Evolutionary conservation across 257 asterid species (phyloP), one percentile per base, ranked within the genome.

Genomic region (Cordia subcordata): DNA sequence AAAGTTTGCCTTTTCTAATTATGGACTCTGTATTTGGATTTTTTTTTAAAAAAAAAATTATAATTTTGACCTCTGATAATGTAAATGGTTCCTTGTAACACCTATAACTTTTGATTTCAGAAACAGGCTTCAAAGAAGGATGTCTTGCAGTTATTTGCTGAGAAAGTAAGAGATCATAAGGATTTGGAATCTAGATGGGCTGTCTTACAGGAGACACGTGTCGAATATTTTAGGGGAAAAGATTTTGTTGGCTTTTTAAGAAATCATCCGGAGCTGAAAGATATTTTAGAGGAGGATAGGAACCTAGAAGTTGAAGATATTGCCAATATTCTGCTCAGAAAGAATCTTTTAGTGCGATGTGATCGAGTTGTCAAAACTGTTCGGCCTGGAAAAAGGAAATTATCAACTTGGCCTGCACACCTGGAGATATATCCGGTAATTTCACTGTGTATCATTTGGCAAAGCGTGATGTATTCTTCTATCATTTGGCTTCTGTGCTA

Each of bases 391-490:
- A 88, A 86, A 87, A 88, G 68, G 66, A 92, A 92, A 56, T 71
- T 92, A 70, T 92, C 99, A 20, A 92, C 96, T 19, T 92, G 96
- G 96, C 99, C 99, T 49, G 99, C 99, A 1, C 97, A 92, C 75
- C 72, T 92, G 66, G 96, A 88, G 86, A 84, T 92, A 67, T 92
- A 67, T 66, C 69, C 81, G 40, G 99, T 92, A 76, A 82, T 96
- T 77, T 69, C 16, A 60, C 15, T 8, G 4, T 14, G 15, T 11
- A 42, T 42, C 12, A 42, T 42, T 27, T 27, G 35, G 35, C 35
- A 27, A 27, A 27, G 35, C 35, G 6, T 6, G 35, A 27, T 27
- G 3, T 42, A 42, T 42, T 2, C 47, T 27, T 6, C 35, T 1
- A 1, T 1, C 35, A 27, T 27, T 27, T 27, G 6, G 6, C 35